Evolutionary conservation across 257 asterid species (phyloP).

Genomic region (Hygrophila difformis): DNA sequence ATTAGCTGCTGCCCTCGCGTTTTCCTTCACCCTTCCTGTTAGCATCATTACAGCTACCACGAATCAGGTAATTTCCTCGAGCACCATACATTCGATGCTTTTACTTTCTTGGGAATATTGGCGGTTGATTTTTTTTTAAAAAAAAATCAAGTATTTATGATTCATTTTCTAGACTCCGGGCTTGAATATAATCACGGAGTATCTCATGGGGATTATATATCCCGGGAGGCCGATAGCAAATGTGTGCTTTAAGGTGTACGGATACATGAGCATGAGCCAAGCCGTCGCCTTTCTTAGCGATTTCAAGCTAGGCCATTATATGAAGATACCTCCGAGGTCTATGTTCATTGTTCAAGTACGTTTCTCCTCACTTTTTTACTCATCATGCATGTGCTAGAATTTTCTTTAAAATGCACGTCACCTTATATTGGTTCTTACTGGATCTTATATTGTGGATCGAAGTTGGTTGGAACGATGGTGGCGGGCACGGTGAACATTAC

Average conservation of each 20-base stretch:
- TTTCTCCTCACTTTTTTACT: too few relatives aligned
- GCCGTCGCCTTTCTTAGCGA: slow-evolving; percentile 70
- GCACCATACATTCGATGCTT: too few relatives aligned
- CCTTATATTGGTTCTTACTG: too few relatives aligned
- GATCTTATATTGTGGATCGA: too few relatives aligned
- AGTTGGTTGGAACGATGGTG: slow-evolving; percentile 25
- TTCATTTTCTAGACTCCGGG: slow-evolving; percentile 47
- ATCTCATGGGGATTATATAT: slow-evolving; percentile 58
- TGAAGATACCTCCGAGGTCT: slow-evolving; percentile 83
- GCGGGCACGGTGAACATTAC: slow-evolving; percentile 28
- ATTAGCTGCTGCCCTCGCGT: slow-evolving; percentile 43
- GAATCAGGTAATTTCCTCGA: slow-evolving; percentile 41
- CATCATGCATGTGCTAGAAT: too few relatives aligned
- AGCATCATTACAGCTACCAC: slow-evolving; percentile 77
- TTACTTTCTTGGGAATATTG: too few relatives aligned
- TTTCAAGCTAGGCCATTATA: slow-evolving; percentile 78
- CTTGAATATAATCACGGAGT: slow-evolving; percentile 57
- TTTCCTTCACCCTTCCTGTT: slow-evolving; percentile 53
- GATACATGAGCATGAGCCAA: slow-evolving; percentile 72
- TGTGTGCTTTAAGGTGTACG: slow-evolving; percentile 66
- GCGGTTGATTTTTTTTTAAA: too few relatives aligned
- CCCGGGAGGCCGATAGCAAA: slow-evolving; percentile 78
- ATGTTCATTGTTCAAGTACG: slow-evolving; percentile 80
- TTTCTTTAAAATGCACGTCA: too few relatives aligned
- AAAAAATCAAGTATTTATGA: not conserved